Conservation (phyloP, 2,329 filamentous ascomycete species). For the Cryphonectria japonica region DNA sequence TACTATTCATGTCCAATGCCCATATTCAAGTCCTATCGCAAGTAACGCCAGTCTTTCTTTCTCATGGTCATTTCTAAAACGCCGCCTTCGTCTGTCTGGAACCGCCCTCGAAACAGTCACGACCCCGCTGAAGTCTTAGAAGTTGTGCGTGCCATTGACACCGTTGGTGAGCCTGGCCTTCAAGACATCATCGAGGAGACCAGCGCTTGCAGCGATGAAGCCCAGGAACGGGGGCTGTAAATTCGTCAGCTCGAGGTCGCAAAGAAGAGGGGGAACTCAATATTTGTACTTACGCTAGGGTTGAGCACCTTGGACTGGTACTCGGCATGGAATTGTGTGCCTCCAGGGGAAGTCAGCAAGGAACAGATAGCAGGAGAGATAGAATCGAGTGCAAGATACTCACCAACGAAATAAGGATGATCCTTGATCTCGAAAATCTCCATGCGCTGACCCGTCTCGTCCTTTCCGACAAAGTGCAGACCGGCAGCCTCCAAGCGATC, state of each 20-base stretch:
- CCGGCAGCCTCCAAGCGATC: conserved; percentile 64
- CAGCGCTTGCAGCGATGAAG: conserved; percentile 78
- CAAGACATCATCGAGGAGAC: conserved; percentile 58
- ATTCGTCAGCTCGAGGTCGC: conserved; percentile 30
- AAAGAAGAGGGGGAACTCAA: conserved; percentile 20
- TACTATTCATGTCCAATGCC: conserved; percentile 13
- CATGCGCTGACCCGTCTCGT: conserved; percentile 74
- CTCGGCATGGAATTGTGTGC: conserved; percentile 30
- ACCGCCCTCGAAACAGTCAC: not conserved
- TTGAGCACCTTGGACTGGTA: conserved; percentile 31
- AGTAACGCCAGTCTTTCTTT: conserved; percentile 15
- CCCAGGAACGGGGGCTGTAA: conserved; percentile 68
- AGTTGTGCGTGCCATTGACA: conserved; percentile 23
- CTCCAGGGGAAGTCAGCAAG: conserved; percentile 16
- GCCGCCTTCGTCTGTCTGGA: conserved; percentile 6
- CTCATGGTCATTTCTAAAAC: conserved; percentile 3
- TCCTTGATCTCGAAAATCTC: conserved; percentile 77
- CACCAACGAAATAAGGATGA: conserved; percentile 72
- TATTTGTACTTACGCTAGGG: conserved; percentile 26
- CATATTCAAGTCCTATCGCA: not conserved
- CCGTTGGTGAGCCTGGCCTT: conserved; percentile 30
- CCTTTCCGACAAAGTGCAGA: conserved; percentile 74
- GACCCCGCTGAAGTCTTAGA: conserved; percentile 1
- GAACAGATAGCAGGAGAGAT: conserved; percentile 59
- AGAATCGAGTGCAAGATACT: conserved; percentile 40